phyloP scores from a whole-genome alignment of 2,329 filamentous ascomycete species.

The Leptographium radiaticola region DNA sequence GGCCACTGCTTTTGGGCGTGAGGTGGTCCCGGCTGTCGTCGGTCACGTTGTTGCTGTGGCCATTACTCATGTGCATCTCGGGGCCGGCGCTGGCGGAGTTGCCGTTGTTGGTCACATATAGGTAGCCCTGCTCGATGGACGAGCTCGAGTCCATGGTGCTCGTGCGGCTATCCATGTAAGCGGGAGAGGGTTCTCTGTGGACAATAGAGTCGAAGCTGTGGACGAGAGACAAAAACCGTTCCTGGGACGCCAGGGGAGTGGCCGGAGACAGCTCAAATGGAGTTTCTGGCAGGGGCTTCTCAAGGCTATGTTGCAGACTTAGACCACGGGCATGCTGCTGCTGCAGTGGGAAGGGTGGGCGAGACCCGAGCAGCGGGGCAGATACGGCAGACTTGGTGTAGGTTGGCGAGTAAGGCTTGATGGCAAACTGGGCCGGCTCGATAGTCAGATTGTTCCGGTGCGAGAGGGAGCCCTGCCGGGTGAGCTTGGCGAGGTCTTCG shows the following conservation, averaged over 20 bases:
- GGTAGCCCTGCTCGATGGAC: slow-evolving; percentile 20
- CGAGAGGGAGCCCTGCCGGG: slow-evolving; percentile 29
- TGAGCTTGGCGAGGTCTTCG: slow-evolving; percentile 29
- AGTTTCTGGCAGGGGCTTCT: slow-evolving; percentile 42
- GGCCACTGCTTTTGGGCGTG: slow-evolving; percentile 39
- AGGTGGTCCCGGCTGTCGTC: slow-evolving; percentile 35
- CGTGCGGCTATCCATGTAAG: slow-evolving; percentile 26
- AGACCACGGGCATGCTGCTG: slow-evolving; percentile 41
- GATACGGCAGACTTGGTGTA: slow-evolving; percentile 16
- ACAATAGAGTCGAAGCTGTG: slow-evolving; percentile 8
- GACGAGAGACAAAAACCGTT: neutral
- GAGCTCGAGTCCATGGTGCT: slow-evolving; percentile 36
- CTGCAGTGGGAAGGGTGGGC: slow-evolving; percentile 4
- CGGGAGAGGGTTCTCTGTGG: slow-evolving; percentile 18
- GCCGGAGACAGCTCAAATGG: slow-evolving; percentile 21
- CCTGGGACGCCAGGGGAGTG: slow-evolving; percentile 17
- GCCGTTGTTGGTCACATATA: slow-evolving; percentile 4
- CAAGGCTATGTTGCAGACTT: slow-evolving; percentile 42
- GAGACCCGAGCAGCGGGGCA: slow-evolving; percentile 13
- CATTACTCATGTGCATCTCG: slow-evolving; percentile 29
- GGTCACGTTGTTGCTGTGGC: slow-evolving; percentile 32
- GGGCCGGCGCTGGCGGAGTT: slow-evolving; percentile 12
- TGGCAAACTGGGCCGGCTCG: slow-evolving; percentile 15
- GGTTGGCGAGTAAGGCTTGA: slow-evolving; percentile 20
- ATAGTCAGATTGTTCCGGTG: neutral